phyloP scores from a whole-genome alignment of 345 rosid genomes.

The Eucalyptus rudis region DNA sequence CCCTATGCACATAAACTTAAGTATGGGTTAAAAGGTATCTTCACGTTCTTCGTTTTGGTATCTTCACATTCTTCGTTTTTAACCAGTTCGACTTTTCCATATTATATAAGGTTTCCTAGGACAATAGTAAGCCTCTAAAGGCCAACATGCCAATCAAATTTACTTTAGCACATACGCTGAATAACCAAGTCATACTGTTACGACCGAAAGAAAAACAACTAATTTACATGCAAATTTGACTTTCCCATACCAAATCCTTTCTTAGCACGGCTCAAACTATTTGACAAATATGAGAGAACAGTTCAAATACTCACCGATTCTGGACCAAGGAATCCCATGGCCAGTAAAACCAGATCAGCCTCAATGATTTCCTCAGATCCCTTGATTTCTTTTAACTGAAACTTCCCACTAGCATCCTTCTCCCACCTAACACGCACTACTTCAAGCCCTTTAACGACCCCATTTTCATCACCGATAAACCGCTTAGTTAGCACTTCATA shows the following conservation, averaged over 20 bases:
- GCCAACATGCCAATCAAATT: background rate
- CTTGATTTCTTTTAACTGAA: conserved; percentile 78
- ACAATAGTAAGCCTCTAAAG: background rate
- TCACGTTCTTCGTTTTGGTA: background rate
- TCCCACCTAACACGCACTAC: conserved; percentile 68
- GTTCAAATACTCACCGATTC: conserved; percentile 47
- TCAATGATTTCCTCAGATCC: conserved; percentile 77
- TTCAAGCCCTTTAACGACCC: conserved; percentile 78
- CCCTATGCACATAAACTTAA: background rate
- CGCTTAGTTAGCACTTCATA: conserved; percentile 89
- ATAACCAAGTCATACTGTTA: background rate
- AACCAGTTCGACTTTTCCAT: background rate
- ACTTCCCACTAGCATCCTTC: conserved; percentile 78
- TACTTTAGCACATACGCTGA: background rate
- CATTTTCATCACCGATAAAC: conserved; percentile 79
- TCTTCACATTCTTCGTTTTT: background rate
- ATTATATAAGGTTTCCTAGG: background rate
- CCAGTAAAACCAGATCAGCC: conserved; percentile 83
- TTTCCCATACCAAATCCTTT: background rate
- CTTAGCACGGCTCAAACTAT: background rate
- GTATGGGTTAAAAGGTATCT: background rate
- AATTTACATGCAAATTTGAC: background rate
- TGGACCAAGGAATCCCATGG: conserved; percentile 99
- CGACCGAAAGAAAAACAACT: background rate
- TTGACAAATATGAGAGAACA: background rate